phyloP scores from a whole-genome alignment of 2,329 filamentous ascomycete genomes.

The Alternaria conjuncta region DNA sequence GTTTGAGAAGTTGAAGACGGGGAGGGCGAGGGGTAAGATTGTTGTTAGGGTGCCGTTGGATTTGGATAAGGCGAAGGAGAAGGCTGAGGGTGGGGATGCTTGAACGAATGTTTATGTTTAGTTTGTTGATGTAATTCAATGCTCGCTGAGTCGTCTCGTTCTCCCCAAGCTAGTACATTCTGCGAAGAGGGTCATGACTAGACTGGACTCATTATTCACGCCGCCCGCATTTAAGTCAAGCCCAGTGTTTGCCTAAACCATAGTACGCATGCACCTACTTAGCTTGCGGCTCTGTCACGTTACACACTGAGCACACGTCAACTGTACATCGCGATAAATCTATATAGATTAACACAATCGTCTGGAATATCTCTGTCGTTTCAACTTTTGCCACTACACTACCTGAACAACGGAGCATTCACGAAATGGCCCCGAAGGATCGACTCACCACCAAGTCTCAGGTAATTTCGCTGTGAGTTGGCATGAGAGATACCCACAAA shows the following conservation, averaged over 20 bases:
- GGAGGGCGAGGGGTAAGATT: constrained; percentile 65
- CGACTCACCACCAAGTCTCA: neutral
- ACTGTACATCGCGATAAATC: neutral
- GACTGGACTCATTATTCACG: neutral
- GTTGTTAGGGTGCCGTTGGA: constrained; percentile 50
- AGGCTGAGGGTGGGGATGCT: neutral
- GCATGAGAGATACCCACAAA: neutral
- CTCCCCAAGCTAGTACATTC: no score
- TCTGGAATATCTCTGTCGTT: neutral
- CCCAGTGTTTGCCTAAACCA: neutral
- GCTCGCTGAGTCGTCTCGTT: no score
- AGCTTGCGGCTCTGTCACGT: neutral
- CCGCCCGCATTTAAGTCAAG: neutral
- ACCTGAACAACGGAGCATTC: neutral
- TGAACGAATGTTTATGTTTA: neutral
- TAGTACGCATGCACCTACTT: neutral
- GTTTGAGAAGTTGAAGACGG: constrained; percentile 64
- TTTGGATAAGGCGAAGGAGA: constrained; percentile 28
- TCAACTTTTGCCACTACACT: neutral
- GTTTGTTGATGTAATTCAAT: no score
- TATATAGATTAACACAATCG: no score
- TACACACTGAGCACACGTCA: neutral
- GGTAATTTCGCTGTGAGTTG: neutral
- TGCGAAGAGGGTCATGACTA: neutral
- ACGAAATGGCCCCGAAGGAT: neutral